Base-by-base conservation (phyloP, 495 filamentous ascomycete species). In the Penicillium verhagenii region DNA sequence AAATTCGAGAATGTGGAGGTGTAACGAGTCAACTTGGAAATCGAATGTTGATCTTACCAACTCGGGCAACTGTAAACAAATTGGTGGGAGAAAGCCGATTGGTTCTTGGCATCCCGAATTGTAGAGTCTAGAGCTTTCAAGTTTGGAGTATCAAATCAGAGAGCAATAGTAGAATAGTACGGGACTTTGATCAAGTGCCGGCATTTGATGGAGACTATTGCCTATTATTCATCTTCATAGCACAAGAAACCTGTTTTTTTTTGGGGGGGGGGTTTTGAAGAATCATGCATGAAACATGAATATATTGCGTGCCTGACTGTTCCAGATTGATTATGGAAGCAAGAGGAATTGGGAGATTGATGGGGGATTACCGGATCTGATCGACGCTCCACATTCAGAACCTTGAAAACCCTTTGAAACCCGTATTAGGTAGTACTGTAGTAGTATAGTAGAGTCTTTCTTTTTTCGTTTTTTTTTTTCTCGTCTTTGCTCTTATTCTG, bases 261-360 rank as follows among this genome's bases (percentile, higher is more conserved):
- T n/a, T n/a, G n/a, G n/a, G n/a, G n/a, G n/a, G n/a, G n/a, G 16
- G 18, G 21, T 35, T 20, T 23, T 53, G 50, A 53, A 47, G 42
- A 45, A 45, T 6, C 14, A 44, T 51, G 54, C 54, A 50, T 39
- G 54, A 50, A 56, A 51, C 38, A 56, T 56, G 2, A 37, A 37
- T 16, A 16, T 24, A 47, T 54, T 38, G 40, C 13, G 45, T 29
- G 31, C 11, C 37, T 44, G 16, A 14, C n/a, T 53, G 26, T 53
- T 21, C 38, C 35, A 39, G 10, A 45, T 26, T 13, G 6, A 44
- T 4, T 25, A 25, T 26, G 9, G 13, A 25, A 44, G 4, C 14
- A 16, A 11, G 14, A n/a, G 37, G 11, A 33, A n/a, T n/a, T n/a
- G n/a, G 28, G 8, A 35, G 16, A 6, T 13, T 6, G 4, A 47